Base-by-base conservation (phyloP, 2,329 filamentous ascomycete species). In the Aspergillus sp. region DNA sequence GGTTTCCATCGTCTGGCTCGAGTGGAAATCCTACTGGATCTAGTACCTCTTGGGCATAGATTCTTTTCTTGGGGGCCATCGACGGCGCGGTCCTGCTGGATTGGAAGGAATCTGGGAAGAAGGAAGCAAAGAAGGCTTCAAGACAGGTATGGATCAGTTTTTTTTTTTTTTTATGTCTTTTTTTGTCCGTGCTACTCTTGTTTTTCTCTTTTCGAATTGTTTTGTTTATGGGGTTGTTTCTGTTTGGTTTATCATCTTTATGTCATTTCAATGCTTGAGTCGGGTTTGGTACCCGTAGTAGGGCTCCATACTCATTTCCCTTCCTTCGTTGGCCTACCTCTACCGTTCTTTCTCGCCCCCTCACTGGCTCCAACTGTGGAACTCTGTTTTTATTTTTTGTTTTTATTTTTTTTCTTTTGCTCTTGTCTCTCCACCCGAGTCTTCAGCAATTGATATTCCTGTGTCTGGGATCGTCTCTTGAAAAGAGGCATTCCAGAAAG, bases 11-110 rank as follows among this genome's bases (percentile, higher is more conserved):
- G 60, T 53, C 42, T 57, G 55, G 39, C 52, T 39, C 58, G 47
- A 42, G 58, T 55, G 53, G 57, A 51, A 56, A 58, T 54, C 53
- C 61, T 58, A 59, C 51, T 49, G 31, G 59, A 62, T 56, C 61
- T 59, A 57, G 56, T 65, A 61, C 56, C 36, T 47, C 54, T 49
- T 31, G 32, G 55, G 60, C 54, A 59, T 59, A 50, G 62, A 55
- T 56, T 39, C 52, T 58, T 26, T 22, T 32, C 49, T 42, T 42
- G 14, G 36, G 54, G 32, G 46, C 29, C 26, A 42, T 49, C 36
- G 36, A 42, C 46, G 26, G 46, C 36, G 18, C 26, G 16, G 36
- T 50, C 31, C 31, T 55, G 18, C 39, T 55, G 54, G 49, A 49
- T 49, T 36, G 9, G 12, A 42, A n/a, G 31, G 20, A 39, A 39